Conservation (phyloP, 2,329 filamentous ascomycete genomes). For the Leptographium radiaticola region DNA sequence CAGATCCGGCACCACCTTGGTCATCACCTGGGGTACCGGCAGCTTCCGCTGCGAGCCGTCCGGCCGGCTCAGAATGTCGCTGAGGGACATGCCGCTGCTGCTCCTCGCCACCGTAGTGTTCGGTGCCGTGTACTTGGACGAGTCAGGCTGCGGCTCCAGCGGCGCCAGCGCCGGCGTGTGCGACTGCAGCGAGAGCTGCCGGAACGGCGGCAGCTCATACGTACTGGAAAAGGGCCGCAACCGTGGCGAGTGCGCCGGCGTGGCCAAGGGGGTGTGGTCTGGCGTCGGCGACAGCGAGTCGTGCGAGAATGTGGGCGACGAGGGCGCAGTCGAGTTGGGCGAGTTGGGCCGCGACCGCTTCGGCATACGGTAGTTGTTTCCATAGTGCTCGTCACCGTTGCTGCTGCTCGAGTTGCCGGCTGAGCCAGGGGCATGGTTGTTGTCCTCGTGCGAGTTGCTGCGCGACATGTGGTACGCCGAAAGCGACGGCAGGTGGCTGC, state of each 20-base stretch:
- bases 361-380: slow-evolving; percentile 51
- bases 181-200: slow-evolving; percentile 41
- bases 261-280: slow-evolving; percentile 96
- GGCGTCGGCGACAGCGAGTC: slow-evolving; percentile 91
- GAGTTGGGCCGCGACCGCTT: slow-evolving; percentile 91
- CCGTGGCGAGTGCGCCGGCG: slow-evolving; percentile 86
- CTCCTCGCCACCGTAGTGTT: slow-evolving; percentile 43
- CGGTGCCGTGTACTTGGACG: slow-evolving; percentile 21
- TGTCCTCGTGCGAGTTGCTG: slow-evolving; percentile 67
- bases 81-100: slow-evolving; percentile 63
- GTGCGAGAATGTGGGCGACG: slow-evolving; percentile 91
- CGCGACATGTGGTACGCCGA: slow-evolving; percentile 91
- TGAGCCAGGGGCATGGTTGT: not conserved
- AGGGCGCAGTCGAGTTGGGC: slow-evolving; percentile 88
- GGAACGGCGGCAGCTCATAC: slow-evolving; percentile 71
- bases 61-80: slow-evolving; percentile 81
- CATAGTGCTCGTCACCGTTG: slow-evolving; percentile 63
- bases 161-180: slow-evolving; percentile 43
- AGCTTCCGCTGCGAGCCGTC: slow-evolving; percentile 84
- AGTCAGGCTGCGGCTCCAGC: slow-evolving; percentile 43
- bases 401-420: not conserved
- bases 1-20: slow-evolving; percentile 78
- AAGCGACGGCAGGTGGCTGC: slow-evolving; percentile 58
- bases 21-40: slow-evolving; percentile 70
- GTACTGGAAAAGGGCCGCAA: slow-evolving; percentile 67